phyloP scores from a whole-genome alignment of 2,329 filamentous ascomycete genomes.

The Dryadomyces sulphureus region DNA sequence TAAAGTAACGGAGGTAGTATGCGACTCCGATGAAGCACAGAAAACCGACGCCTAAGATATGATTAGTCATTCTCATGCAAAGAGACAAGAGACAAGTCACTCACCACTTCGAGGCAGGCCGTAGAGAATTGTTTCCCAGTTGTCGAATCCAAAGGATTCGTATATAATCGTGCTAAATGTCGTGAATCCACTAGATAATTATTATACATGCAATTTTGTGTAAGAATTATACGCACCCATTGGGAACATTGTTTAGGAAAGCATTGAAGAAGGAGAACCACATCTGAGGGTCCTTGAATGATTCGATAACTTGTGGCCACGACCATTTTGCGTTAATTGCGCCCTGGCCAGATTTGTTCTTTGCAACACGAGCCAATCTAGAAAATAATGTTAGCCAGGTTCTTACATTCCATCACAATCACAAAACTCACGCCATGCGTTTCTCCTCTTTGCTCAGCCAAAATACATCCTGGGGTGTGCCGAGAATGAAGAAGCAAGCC shows the following conservation, averaged over 20 bases:
- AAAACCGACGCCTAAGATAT: neutral
- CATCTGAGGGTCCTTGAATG: slow-evolving; percentile 1
- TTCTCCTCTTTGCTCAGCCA: slow-evolving; percentile 21
- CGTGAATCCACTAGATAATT: slow-evolving; percentile 7
- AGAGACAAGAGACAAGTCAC: neutral
- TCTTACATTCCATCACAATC: neutral
- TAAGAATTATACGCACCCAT: neutral
- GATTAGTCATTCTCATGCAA: neutral
- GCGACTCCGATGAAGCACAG: neutral
- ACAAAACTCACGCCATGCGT: slow-evolving; percentile 15
- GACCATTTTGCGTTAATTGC: neutral
- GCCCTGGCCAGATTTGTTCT: slow-evolving; percentile 1
- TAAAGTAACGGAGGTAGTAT: neutral
- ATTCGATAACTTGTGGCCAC: neutral
- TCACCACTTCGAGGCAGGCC: slow-evolving; percentile 5
- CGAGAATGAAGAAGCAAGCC: slow-evolving; percentile 19
- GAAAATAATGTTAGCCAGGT: neutral
- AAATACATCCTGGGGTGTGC: slow-evolving; percentile 21
- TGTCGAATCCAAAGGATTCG: slow-evolving; percentile 6
- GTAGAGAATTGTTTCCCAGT: slow-evolving; percentile 5
- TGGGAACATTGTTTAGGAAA: neutral
- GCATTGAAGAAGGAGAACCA: slow-evolving; percentile 1
- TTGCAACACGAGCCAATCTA: neutral
- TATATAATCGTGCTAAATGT: slow-evolving; percentile 9
- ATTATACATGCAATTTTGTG: neutral